Conservation (phyloP, 192 early-diverging fungal species). For the Lobulomyces angularis region DNA sequence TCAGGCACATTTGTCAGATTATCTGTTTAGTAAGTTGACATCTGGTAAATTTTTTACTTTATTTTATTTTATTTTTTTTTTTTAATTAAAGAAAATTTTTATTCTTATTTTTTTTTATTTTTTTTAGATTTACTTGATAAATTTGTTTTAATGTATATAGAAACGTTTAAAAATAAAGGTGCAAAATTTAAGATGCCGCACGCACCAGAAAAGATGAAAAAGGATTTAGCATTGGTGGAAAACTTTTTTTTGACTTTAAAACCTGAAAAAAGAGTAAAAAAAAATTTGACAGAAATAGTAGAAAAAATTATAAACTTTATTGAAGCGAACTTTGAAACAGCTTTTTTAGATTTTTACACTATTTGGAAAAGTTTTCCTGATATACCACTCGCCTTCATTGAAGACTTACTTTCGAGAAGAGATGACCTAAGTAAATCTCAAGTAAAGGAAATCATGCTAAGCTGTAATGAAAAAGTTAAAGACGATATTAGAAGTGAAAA, state of each 20-base stretch:
- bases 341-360: constrained; percentile 80
- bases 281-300: constrained; percentile 71
- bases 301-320: constrained; percentile 69
- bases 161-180: constrained; percentile 67
- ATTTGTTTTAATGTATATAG: constrained; percentile 72
- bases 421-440: constrained; percentile 83
- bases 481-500: too few species aligned
- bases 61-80: too few species aligned
- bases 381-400: constrained; percentile 79
- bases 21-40: constrained; percentile 75
- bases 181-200: constrained; percentile 59
- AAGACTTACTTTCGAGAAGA: constrained; percentile 72
- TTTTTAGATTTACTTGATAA: constrained; percentile 77
- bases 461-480: constrained; percentile 54
- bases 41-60: too few species aligned
- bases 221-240: constrained; percentile 59
- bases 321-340: constrained; percentile 63
- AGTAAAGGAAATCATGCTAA: constrained; percentile 80
- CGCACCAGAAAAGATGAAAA: constrained; percentile 54
- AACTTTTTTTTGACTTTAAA: constrained; percentile 72
- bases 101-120: too few species aligned
- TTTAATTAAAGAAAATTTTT: too few species aligned
- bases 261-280: constrained; percentile 52
- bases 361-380: constrained; percentile 86
- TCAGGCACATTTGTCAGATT: constrained; percentile 70